Evolutionary conservation across 2,329 filamentous ascomycete genomes (phyloP), one percentile per base, ranked within the genome.

Genomic region (Clarireedia paspali): DNA sequence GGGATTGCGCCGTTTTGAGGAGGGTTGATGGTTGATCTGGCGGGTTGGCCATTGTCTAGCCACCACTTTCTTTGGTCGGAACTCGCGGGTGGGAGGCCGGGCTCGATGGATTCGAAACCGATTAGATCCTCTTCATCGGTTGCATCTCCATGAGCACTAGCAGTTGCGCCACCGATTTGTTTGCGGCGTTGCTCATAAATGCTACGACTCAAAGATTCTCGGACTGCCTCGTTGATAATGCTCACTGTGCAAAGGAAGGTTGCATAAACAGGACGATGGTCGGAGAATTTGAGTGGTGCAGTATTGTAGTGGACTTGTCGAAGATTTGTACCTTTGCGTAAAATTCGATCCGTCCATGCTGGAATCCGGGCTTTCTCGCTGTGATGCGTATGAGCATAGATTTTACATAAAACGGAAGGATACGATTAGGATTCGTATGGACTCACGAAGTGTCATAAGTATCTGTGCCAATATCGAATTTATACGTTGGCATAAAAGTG

Each of bases 241-340:
- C 78, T 91, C 52, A 97, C 87, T 1, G 79, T 82, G 70, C 91
- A 95, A 62, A 90, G 82, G 67, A 99, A 99, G 0, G 84, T 83
- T 12, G 90, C 91, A 71, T 89, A 96, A 0, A 99, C 92, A 2
- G 94, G 94, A n/a, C 91, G 82, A 70, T 99, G 94, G 67, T 99
- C 94, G 0, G 94, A 99, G 69, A 97, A 96, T 12, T 80, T 82
- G 38, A 99, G 76, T 30, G 89, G 85, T 3, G 91, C 91, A 53
- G 82, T 86, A 66, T 89, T 82, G 71, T 99, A 99, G 34, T 88
- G 80, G 10, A 88, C 76, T 69, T 97, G 94, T 44, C 85, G 84
- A 38, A 99, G 79, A 63, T 90, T 91, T 58, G 81, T 75, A 6
- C 94, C 94, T 73, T 91, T 95, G 57, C 89, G 86, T 7, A 99